Conservation (phyloP, 768 basidiomycete genomes). For the Lentinula lateritia region DNA sequence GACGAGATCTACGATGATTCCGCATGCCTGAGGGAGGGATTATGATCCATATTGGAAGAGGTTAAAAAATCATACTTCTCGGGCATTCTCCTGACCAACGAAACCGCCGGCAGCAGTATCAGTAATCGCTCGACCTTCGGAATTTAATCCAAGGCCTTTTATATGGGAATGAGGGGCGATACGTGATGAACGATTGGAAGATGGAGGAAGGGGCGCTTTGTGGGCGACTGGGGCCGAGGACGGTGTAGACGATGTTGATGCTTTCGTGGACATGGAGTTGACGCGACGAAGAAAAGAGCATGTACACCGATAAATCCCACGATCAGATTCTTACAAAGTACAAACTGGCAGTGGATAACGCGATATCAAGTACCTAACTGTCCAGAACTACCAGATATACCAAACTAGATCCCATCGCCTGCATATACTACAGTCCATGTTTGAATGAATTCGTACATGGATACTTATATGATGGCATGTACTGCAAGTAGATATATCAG, state of each 20-base stretch:
- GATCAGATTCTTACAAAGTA: background rate
- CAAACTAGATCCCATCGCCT: too few relatives aligned
- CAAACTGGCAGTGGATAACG: background rate
- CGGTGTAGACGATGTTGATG: slow-evolving; percentile 33
- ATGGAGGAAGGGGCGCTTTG: slow-evolving; percentile 68
- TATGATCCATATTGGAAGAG: background rate
- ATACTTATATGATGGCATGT: background rate
- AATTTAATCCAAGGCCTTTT: slow-evolving; percentile 86
- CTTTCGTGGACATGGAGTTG: slow-evolving; percentile 21
- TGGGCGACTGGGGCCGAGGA: slow-evolving; percentile 59
- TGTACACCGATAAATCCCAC: background rate
- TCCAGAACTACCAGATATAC: too few relatives aligned
- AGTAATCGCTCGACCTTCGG: slow-evolving; percentile 72
- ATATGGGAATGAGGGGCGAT: slow-evolving; percentile 95
- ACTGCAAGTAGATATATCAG: background rate
- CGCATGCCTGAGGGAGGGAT: slow-evolving; percentile 65
- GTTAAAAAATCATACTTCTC: slow-evolving; percentile 51
- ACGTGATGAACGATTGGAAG: slow-evolving; percentile 64
- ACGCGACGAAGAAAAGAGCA: background rate
- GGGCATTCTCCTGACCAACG: slow-evolving; percentile 83
- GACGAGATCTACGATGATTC: slow-evolving; percentile 83
- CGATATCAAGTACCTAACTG: too few relatives aligned
- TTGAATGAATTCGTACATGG: too few relatives aligned
- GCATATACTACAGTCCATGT: too few relatives aligned
- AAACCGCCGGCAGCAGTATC: slow-evolving; percentile 70